A percentile compares a stretch with the other conserved stretches of the same genome.
phyloP scores from a whole-genome alignment of 2,329 filamentous ascomycete genomes.

The Teratosphaeria epicoccoides region DNA sequence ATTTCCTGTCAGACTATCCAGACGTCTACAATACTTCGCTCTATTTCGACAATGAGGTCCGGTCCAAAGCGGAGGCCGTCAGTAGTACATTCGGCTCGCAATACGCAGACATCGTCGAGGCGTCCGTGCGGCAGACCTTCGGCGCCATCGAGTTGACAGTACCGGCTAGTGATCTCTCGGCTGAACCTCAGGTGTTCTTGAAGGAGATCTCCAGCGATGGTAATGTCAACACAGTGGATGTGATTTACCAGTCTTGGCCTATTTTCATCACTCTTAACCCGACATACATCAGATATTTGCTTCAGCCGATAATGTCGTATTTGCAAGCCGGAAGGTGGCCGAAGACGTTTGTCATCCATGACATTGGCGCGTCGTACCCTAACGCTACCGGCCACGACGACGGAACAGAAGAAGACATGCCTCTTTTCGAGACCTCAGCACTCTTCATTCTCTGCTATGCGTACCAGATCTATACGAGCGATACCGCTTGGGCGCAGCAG shows the following conservation, averaged over 20 bases:
- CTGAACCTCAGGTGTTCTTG: conserved; percentile 33
- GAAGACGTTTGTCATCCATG: conserved; percentile 14
- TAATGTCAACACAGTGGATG: conserved; percentile 24
- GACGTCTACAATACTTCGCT: conserved; percentile 8
- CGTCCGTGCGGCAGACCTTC: conserved; percentile 19
- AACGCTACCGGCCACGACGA: conserved; percentile 21
- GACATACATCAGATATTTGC: conserved; percentile 12
- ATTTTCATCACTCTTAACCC: conserved; percentile 21
- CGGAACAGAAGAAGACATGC: conserved; percentile 41
- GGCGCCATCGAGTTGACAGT: conserved; percentile 19
- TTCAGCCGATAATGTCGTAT: conserved; percentile 14
- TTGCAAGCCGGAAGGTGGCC: conserved; percentile 16
- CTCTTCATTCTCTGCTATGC: conserved; percentile 45
- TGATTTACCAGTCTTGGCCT: conserved; percentile 23
- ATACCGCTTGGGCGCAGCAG: conserved; percentile 36
- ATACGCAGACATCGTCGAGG: conserved; percentile 21
- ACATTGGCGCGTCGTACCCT: conserved; percentile 16
- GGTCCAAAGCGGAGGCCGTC: conserved; percentile 13
- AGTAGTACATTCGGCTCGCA: conserved; percentile 13
- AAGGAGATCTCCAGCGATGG: conserved; percentile 44
- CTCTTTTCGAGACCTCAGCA: conserved; percentile 36
- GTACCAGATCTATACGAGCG: conserved; percentile 45
- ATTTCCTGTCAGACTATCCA: conserved; percentile 13
- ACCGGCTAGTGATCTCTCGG: conserved; percentile 10
- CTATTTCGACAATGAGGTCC: conserved; percentile 13